Evolutionary conservation across 2,329 filamentous ascomycete species (phyloP).

Genomic region (Colletotrichum sp.): DNA sequence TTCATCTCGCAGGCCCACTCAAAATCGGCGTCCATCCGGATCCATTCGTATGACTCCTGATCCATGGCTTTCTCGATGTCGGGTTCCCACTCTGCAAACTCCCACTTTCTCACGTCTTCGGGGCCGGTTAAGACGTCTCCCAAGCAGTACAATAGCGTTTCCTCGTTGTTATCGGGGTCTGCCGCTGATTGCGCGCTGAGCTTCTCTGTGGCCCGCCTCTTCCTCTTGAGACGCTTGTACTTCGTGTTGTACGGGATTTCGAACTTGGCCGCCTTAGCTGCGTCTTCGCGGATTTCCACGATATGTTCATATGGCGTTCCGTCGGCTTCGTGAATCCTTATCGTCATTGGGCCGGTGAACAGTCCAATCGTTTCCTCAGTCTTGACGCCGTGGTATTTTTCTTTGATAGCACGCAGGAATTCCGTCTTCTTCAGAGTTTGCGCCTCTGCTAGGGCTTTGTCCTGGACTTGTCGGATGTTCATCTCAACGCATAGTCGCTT

Average conservation of each 20-base stretch:
- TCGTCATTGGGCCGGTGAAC: conserved; percentile 96
- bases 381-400: conserved; percentile 73
- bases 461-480: conserved; percentile 79
- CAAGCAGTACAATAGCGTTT: conserved; percentile 86
- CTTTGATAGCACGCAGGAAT: conserved; percentile 86
- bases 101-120: conserved; percentile 85
- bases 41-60: conserved; percentile 97
- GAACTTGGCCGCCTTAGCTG: conserved; percentile 76
- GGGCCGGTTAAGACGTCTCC: conserved; percentile 87
- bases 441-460: conserved; percentile 35
- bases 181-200: conserved; percentile 63
- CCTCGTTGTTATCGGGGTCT: conserved; percentile 68
- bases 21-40: conserved; percentile 96
- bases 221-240: conserved; percentile 93
- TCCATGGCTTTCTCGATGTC: conserved; percentile 93
- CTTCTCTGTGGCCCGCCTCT: conserved; percentile 50
- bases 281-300: conserved; percentile 88
- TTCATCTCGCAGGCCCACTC: conserved; percentile 94
- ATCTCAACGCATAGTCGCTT: conserved; percentile 96
- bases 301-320: conserved; percentile 98
- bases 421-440: conserved; percentile 57
- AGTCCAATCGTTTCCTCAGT: conserved; percentile 74
- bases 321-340: conserved; percentile 96
- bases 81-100: conserved; percentile 84
- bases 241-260: conserved; percentile 99